These are phyloP conservation scores for Elsinoe perseae DNA, from an alignment of 2,329 filamentous ascomycete species.

Conservation along the genomic window DNA sequence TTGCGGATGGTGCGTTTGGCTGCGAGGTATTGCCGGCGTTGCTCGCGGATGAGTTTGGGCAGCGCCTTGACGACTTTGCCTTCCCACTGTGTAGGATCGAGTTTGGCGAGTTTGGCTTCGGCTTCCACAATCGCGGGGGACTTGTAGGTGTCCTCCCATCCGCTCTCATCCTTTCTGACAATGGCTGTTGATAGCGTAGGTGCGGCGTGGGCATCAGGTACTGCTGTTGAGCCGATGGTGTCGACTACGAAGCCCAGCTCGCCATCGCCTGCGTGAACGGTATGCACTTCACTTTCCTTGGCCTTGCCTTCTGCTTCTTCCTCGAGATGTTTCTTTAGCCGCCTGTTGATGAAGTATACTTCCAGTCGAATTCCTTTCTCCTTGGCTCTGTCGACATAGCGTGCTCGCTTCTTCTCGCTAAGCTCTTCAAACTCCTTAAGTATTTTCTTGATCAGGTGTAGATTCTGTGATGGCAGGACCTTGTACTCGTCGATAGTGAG, in stretches of 20 bases:
- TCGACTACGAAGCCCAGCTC: not conserved
- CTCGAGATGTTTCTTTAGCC: conserved; percentile 22
- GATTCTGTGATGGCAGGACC: conserved; percentile 18
- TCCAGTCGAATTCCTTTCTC: conserved; percentile 34
- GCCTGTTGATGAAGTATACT: conserved; percentile 24
- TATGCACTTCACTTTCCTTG: not conserved
- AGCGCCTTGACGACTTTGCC: conserved; percentile 19
- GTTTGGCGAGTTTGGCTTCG: conserved; percentile 11
- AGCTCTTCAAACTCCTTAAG: not conserved
- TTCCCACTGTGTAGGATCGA: conserved; percentile 21
- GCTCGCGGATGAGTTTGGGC: conserved; percentile 21
- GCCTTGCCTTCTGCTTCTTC: conserved; percentile 13
- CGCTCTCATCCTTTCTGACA: not conserved
- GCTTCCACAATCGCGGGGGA: not conserved
- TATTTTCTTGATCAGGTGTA: conserved; percentile 16
- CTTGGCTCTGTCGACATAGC: conserved; percentile 30
- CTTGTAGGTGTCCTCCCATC: not conserved
- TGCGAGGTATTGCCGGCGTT: conserved; percentile 20
- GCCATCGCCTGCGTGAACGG: not conserved
- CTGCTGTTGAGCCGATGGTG: not conserved
- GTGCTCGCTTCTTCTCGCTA: conserved; percentile 23
- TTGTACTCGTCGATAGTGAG: conserved; percentile 11
- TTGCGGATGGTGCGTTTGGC: conserved; percentile 13
- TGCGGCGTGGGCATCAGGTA: not conserved
- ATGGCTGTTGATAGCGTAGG: not conserved